A percentile compares a stretch with the other conserved stretches of the same genome.
phyloP scores from a whole-genome alignment of 176 grass and related monocot species.

The Ampelocalamus luodianensis region DNA sequence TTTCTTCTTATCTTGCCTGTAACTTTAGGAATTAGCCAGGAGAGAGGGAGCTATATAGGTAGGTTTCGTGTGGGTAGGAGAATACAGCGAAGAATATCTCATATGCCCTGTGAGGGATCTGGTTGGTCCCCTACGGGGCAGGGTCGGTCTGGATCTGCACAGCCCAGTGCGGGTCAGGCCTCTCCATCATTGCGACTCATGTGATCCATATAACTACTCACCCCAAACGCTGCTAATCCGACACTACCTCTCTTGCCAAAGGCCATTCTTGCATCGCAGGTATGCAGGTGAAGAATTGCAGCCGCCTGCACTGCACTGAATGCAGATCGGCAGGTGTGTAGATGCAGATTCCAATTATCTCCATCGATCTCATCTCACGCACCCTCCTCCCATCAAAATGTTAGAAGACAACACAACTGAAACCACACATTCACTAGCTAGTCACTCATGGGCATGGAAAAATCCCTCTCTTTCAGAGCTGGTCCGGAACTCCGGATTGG shows the following conservation, averaged over 20 bases:
- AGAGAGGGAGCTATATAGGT: neutral
- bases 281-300: neutral
- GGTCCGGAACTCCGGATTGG: neutral
- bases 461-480: conserved; percentile 37
- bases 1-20: neutral
- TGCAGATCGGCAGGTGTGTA: neutral
- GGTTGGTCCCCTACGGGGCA: conserved; percentile 39
- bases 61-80: conserved; percentile 21
- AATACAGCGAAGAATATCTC: conserved; percentile 35
- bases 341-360: conserved; percentile 28
- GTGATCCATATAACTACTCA: conserved; percentile 47
- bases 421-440: neutral
- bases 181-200: conserved; percentile 56
- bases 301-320: neutral
- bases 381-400: neutral
- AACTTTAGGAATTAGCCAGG: neutral
- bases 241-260: neutral
- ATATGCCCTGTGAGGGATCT: conserved; percentile 32
- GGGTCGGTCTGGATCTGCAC: conserved; percentile 56
- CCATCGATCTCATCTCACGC: neutral
- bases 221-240: neutral
- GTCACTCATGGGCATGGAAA: conserved; percentile 18
- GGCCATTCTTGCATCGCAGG: neutral
- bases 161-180: conserved; percentile 34
- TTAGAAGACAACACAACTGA: neutral